Base-by-base conservation (phyloP, 2,329 filamentous ascomycete genomes). In the Nemania sp. region DNA sequence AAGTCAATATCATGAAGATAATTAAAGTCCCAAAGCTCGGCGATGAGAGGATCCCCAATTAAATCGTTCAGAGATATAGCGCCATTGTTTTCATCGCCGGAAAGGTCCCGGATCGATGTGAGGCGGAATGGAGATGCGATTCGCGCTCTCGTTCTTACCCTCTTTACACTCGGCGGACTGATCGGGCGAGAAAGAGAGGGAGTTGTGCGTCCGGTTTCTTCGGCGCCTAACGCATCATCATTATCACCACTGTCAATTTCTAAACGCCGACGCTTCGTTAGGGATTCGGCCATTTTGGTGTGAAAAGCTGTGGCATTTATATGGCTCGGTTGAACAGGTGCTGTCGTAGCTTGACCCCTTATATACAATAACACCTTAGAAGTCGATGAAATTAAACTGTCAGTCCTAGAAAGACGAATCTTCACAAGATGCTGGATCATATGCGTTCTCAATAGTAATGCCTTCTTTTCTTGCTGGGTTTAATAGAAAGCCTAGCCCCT, bases 31-130 rank as follows among this genome's bases (percentile, higher is more conserved):
- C 90, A 92, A 70, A 87, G 88, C 75, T 92, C 88, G 45, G 86
- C 85, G 62, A 96, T 92, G 69, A 93, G 82, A 0, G 92, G 91
- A 76, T 94, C 89, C 0, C 91, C 88, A 1, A 97, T 83, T 5
- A 97, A 84, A 66, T 93, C 91, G 4, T 81, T 80, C 10, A 96
- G 81, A 1, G 83, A 85, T 38, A 95, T 79, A 0, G 92, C 84
- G 77, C 91, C 92, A 26, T 83, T 80, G 80, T 97, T 96, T 68
- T 81, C 79, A 0, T 80, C 77, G 1, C 82, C 78, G 1, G 88
- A 83, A 0, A 94, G 81, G 73, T 92, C 90, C 29, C 82, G 83
- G 62, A 96, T 90, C 67, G 84, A 85, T 0, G 91, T 94, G 15
- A 96, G 86, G 65, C 89, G 88, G 72, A 94, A 87, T 0, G 93